Conservation (phyloP, 2,329 filamentous ascomycete species). For the Apiospora kogelbergensis region DNA sequence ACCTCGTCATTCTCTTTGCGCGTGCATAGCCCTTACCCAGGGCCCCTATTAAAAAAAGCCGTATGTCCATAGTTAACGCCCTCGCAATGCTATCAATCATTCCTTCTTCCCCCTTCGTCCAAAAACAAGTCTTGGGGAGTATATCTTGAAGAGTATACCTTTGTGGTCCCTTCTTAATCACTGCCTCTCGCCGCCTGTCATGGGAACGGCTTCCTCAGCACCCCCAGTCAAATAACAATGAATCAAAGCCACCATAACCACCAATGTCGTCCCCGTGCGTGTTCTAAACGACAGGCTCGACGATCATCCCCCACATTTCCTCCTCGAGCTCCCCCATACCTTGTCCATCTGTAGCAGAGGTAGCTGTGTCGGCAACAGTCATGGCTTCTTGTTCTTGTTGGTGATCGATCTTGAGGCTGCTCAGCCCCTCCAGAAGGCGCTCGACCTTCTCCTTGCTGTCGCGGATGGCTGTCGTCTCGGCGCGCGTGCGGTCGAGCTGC, state of each 20-base stretch:
- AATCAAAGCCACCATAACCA: neutral
- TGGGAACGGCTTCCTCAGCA: too few relatives aligned
- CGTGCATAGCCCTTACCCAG: neutral
- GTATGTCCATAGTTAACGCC: neutral
- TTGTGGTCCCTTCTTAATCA: too few relatives aligned
- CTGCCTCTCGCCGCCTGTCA: too few relatives aligned
- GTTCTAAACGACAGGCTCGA: constrained; percentile 60
- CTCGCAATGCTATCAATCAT: neutral
- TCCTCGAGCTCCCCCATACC: constrained; percentile 63
- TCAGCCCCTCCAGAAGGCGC: constrained; percentile 69
- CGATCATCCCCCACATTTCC: constrained; percentile 72
- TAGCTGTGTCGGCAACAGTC: too few relatives aligned
- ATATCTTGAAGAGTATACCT: too few relatives aligned
- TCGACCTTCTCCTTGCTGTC: constrained; percentile 71
- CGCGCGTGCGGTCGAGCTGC: constrained; percentile 69
- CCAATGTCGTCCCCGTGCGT: constrained; percentile 21
- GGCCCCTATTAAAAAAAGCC: neutral
- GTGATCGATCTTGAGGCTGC: constrained; percentile 44
- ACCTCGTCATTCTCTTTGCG: neutral
- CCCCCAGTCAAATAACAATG: too few relatives aligned
- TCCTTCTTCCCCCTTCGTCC: neutral
- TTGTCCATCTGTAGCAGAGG: neutral
- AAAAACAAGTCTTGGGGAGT: neutral
- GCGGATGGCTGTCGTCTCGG: constrained; percentile 70
- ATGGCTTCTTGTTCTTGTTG: neutral